phyloP scores from a whole-genome alignment of 805 yeast genomes.

The Jamesozyma piceae region DNA sequence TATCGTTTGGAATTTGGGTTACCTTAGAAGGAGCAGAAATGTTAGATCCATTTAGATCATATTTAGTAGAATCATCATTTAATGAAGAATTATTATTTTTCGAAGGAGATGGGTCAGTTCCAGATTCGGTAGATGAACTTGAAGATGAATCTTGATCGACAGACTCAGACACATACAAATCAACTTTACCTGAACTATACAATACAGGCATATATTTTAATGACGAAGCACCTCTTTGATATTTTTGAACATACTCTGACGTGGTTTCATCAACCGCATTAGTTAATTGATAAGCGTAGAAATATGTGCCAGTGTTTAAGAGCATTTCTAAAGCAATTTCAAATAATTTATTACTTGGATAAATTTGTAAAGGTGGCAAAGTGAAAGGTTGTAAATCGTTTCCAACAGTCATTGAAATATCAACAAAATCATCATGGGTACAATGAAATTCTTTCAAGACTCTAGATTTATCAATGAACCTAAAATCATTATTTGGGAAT shows the following conservation, averaged over 20 bases:
- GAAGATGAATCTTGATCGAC: not conserved
- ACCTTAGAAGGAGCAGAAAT: too few species aligned
- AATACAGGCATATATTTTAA: constrained; percentile 67
- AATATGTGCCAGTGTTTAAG: constrained; percentile 34
- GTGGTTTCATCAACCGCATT: constrained; percentile 30
- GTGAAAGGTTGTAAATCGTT: constrained; percentile 62
- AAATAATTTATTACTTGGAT: constrained; percentile 26
- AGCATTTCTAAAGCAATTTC: constrained; percentile 34
- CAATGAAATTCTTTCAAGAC: constrained; percentile 54
- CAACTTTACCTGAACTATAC: constrained; percentile 58
- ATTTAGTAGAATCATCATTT: not conserved
- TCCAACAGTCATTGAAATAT: constrained; percentile 70
- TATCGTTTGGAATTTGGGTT: constrained; percentile 53
- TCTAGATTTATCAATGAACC: constrained; percentile 50
- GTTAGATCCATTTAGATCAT: not conserved
- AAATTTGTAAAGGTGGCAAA: constrained; percentile 39
- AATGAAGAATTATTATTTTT: constrained; percentile 4
- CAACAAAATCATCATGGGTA: constrained; percentile 59
- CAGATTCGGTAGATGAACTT: not conserved
- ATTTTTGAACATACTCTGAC: constrained; percentile 36
- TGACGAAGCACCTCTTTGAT: constrained; percentile 60
- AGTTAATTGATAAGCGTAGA: constrained; percentile 41
- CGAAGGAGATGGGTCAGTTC: not conserved
- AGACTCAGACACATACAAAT: constrained; percentile 33
- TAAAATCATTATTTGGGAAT: constrained; percentile 52